Conservation (phyloP, 768 basidiomycete genomes). For the Candolleomyces eurysporus region DNA sequence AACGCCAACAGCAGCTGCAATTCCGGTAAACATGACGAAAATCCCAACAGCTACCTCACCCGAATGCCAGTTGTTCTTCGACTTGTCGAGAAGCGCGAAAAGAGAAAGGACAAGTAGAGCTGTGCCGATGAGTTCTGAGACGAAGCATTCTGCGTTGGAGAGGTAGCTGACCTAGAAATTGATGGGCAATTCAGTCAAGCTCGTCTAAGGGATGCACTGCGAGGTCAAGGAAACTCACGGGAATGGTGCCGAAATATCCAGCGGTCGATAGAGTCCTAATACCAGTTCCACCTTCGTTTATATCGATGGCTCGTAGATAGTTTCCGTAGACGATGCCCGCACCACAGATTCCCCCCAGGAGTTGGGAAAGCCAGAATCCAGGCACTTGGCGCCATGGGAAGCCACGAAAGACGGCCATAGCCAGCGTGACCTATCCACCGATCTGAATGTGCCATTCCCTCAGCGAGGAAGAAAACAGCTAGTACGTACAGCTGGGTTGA, state of each 20-base stretch:
- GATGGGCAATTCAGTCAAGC: not conserved
- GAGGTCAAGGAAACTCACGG: constrained; percentile 41
- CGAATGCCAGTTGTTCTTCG: constrained; percentile 45
- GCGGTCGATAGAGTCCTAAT: constrained; percentile 58
- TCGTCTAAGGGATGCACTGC: no score
- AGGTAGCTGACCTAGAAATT: constrained; percentile 34
- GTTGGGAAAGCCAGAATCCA: constrained; percentile 59
- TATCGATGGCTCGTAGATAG: constrained; percentile 67
- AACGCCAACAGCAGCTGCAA: constrained; percentile 60
- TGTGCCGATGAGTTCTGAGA: constrained; percentile 58
- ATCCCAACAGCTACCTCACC: constrained; percentile 56
- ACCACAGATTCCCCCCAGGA: constrained; percentile 62
- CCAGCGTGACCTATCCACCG: constrained; percentile 53
- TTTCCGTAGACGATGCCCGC: constrained; percentile 62
- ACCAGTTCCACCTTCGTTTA: constrained; percentile 56
- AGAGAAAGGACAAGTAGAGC: constrained; percentile 57
- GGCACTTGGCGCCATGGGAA: constrained; percentile 78
- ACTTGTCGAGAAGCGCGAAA: constrained; percentile 50
- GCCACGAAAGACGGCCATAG: constrained; percentile 56
- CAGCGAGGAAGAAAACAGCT: not conserved
- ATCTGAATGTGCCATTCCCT: not conserved
- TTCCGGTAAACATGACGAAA: constrained; percentile 53
- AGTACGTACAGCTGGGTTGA: constrained; percentile 57
- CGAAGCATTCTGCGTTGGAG: constrained; percentile 39
- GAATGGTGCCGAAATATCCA: constrained; percentile 56